Percentiles rank a stretch among this genome's conserved stretches.
Conservation (phyloP, 2,329 filamentous ascomycete species). For the Macrophomina tecta region DNA sequence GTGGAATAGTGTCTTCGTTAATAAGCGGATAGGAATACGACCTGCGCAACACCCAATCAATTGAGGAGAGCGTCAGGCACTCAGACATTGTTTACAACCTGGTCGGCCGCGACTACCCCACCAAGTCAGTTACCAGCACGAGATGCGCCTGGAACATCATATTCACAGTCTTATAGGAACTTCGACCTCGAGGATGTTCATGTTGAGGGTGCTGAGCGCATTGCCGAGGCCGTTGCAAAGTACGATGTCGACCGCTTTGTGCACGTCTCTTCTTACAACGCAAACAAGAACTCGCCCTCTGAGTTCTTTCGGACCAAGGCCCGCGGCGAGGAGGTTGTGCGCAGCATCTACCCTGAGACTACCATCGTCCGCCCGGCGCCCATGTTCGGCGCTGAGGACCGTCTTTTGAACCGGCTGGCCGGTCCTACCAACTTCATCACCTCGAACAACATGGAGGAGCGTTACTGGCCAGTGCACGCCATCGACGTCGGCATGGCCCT, state of each 20-base stretch:
- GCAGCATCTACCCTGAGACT: conserved; percentile 92
- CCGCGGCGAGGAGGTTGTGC: conserved; percentile 79
- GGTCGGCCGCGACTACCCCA: conserved; percentile 91
- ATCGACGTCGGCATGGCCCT: conserved; percentile 90
- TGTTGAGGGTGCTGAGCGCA: conserved; percentile 88
- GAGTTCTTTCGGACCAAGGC: conserved; percentile 94
- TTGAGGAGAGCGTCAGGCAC: conserved; percentile 95
- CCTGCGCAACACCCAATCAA: conserved; percentile 89
- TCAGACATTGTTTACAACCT: conserved; percentile 98
- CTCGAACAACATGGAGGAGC: conserved; percentile 91
- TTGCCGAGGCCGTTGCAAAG: conserved; percentile 92
- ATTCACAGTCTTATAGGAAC: conserved; percentile 65
- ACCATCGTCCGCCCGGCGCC: conserved; percentile 95
- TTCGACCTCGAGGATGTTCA: conserved; percentile 93
- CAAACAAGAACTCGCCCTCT: conserved; percentile 76
- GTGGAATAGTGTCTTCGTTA: neutral
- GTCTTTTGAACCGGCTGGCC: conserved; percentile 84
- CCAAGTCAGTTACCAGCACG: conserved; percentile 70
- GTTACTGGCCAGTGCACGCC: conserved; percentile 87
- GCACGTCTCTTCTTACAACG: conserved; percentile 95
- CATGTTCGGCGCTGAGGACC: conserved; percentile 94
- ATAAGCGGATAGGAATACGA: conserved; percentile 76
- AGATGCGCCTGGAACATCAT: neutral
- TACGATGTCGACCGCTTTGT: conserved; percentile 98
- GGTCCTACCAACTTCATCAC: conserved; percentile 82